Conservation (phyloP, 192 early-diverging fungal genomes). For the Backusella macrospora region DNA sequence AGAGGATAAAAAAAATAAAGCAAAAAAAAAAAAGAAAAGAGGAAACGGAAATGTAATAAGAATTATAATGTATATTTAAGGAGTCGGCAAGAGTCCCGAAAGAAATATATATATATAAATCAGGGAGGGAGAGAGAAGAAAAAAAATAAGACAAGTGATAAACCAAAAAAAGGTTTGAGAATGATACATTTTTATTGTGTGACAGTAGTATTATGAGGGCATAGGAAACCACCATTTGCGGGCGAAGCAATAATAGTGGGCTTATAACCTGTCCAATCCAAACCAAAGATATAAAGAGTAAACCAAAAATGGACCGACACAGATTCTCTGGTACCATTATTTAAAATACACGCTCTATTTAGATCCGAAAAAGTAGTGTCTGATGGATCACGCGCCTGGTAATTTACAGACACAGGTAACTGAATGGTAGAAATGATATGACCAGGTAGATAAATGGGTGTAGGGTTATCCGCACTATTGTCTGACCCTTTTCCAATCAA, state of each 20-base stretch:
- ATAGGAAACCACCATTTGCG: conserved; percentile 32
- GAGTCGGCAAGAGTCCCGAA: neutral
- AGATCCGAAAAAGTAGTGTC: conserved; percentile 36
- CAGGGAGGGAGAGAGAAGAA: neutral
- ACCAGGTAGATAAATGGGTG: neutral
- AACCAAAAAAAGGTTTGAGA: neutral
- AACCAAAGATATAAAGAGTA: conserved; percentile 25
- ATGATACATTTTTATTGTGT: neutral
- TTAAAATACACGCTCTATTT: conserved; percentile 25
- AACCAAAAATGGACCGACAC: conserved; percentile 34
- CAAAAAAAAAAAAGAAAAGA: neutral
- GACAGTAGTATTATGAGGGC: conserved; percentile 21
- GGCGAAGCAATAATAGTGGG: conserved; percentile 32
- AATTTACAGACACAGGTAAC: conserved; percentile 28
- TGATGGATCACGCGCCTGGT: conserved; percentile 21
- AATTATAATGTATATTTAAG: neutral
- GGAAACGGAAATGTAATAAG: neutral
- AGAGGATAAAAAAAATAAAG: neutral
- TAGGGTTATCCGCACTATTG: neutral
- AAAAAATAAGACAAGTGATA: neutral
- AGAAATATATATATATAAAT: neutral
- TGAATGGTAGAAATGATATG: conserved; percentile 22
- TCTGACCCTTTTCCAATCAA: conserved; percentile 31
- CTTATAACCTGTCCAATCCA: conserved; percentile 28
- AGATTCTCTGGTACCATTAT: conserved; percentile 11